Base-by-base conservation (phyloP, 805 yeast species). In the Lachancea sp. region DNA sequence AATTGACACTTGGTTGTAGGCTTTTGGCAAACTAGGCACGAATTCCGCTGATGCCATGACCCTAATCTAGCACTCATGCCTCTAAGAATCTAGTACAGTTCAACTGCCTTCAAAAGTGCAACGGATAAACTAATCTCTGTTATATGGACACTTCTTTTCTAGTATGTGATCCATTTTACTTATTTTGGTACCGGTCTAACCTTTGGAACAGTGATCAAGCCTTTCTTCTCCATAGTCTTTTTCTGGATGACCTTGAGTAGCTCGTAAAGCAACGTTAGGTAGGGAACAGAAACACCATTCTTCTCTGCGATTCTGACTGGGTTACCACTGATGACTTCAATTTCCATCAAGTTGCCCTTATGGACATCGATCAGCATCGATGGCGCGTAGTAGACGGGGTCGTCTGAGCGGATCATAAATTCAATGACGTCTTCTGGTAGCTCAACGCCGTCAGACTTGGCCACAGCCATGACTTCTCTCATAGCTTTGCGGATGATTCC, bases 271-370 rank as follows among this genome's bases (percentile, higher is more conserved):
- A 77, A 62, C 4, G 69, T 63, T 43, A 87, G 71, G n/a, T 69
- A 64, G 2, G 95, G 95, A 0, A 87, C 71, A 17, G 61, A 52
- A n/a, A 81, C 75, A 0, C 68, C 64, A 8, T 57, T 50, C 49
- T 71, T 71, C 35, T 66, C 63, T 9, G 82, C 85, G 34, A 75
- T 68, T 15, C 61, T 61, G 42, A 83, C 55, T 0, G 83, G 70
- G 55, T 81, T 85, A 3, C 91, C 90, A 41, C 84, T 65, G 48
- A 86, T 81, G 18, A 77, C 82, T 55, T 85, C 89, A 25, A 80
- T 62, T 61, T 86, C 95, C 52, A 85, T 74, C 39, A 79, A 79
- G 56, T 83, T 81, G 20, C 80, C 78, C 51, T 82, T 80, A 41
- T 75, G 66, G 17, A 73, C 72, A 57, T 84, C 93, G 10, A 82